These are phyloP conservation scores for Macadamia tetraphylla DNA, from an alignment of 164 flowering plant genomes.

Conservation along the genomic window DNA sequence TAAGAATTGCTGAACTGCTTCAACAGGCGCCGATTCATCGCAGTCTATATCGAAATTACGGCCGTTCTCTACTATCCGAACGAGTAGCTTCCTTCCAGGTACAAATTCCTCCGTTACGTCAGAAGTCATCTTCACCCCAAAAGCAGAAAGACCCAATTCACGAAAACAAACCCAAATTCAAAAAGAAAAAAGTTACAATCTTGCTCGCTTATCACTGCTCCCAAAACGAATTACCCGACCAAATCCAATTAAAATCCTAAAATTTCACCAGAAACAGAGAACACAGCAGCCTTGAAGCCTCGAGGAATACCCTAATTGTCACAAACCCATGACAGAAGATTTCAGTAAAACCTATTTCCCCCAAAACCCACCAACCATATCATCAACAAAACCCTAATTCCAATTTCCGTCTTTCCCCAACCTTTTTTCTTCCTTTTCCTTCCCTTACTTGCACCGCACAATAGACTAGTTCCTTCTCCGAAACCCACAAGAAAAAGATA, in stretches of 20 bases:
- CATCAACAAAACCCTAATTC: conserved; percentile 13
- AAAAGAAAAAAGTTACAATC: conserved; percentile 7
- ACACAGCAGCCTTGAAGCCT: neutral
- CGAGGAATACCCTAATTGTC: conserved; percentile 4
- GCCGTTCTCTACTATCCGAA: conserved; percentile 88
- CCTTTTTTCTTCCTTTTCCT: neutral
- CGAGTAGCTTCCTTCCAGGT: conserved; percentile 52
- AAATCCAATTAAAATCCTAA: neutral
- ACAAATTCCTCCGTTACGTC: conserved; percentile 32
- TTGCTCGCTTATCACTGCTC: neutral
- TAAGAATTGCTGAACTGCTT: conserved; percentile 55
- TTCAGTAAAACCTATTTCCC: neutral
- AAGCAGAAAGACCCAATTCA: conserved; percentile 7
- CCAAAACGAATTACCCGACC: neutral
- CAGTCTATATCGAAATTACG: conserved; percentile 71
- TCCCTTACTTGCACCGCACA: neutral
- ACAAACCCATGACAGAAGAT: neutral
- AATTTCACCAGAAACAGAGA: neutral
- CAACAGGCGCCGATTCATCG: conserved; percentile 59
- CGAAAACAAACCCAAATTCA: neutral
- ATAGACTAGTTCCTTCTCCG: neutral
- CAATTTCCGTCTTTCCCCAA: conserved; percentile 11
- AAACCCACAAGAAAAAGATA: neutral
- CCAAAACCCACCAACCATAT: conserved; percentile 9
- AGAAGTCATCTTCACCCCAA: conserved; percentile 59